Evolutionary conservation across 352 stramenopile species (phyloP).

Genomic region (Phytophthora pinifolia): DNA sequence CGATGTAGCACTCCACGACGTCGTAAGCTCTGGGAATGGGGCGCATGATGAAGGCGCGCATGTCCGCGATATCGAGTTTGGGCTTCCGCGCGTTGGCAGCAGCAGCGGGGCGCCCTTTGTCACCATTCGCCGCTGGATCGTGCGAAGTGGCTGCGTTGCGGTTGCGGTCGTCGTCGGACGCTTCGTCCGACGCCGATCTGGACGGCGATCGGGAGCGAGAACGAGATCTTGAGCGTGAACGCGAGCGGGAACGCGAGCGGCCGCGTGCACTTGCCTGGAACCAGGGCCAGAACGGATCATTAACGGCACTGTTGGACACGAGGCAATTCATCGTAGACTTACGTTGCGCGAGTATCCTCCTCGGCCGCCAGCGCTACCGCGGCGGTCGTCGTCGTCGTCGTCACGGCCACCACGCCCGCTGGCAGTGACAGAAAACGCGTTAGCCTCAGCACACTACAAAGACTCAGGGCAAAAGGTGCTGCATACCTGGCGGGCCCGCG

Average conservation of each 20-base stretch:
- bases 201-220: slow-evolving; percentile 55
- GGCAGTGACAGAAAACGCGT: neutral
- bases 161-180: slow-evolving; percentile 67
- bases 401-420: slow-evolving; percentile 41
- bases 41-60: slow-evolving; percentile 74
- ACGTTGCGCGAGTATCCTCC: slow-evolving; percentile 42
- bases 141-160: slow-evolving; percentile 65
- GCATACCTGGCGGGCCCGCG: slow-evolving; percentile 24
- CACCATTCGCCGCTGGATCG: slow-evolving; percentile 36
- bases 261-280: slow-evolving; percentile 38
- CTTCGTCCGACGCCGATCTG: slow-evolving; percentile 60
- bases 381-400: slow-evolving; percentile 59
- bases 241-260: slow-evolving; percentile 42
- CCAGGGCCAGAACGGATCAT: slow-evolving; percentile 5
- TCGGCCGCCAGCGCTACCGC: slow-evolving; percentile 17
- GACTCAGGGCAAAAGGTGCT: neutral
- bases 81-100: slow-evolving; percentile 53
- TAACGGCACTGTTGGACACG: neutral
- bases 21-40: slow-evolving; percentile 89
- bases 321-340: slow-evolving; percentile 7
- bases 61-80: slow-evolving; percentile 83
- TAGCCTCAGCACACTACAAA: neutral
- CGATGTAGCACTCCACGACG: slow-evolving; percentile 95
- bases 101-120: slow-evolving; percentile 34
- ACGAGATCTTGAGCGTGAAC: slow-evolving; percentile 46